Evolutionary conservation across 495 filamentous ascomycete species (phyloP), one percentile per base, ranked within the genome.

Genomic region (Aspergillus cavernicola): DNA sequence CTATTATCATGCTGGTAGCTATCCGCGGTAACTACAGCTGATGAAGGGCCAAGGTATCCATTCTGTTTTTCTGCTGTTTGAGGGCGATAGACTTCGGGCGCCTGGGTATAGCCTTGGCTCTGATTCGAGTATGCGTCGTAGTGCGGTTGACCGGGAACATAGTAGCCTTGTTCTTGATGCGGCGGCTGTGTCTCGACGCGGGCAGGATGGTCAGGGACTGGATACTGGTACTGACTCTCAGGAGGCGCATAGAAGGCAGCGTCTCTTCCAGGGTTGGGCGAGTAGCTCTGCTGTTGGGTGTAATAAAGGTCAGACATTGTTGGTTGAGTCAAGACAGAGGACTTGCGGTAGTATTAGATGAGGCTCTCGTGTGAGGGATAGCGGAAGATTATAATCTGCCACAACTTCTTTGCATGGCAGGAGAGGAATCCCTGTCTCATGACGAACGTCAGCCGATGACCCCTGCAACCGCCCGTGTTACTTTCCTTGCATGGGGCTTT

Each of bases 231-330:
- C 26, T 55, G 45, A 28, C 24, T 47, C 24, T 59, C 60, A 0
- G 55, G 36, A 33, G 55, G 55, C 6, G 54, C 46, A 15, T 58
- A 55, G 52, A 37, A 55, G 12, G 31, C n/a, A 10, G 53, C 45
- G 10, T 18, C 49, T 6, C 33, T 23, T 28, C 43, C 53, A 24
- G 44, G 23, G 9, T 41, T 18, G 13, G 43, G 3, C 19, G 55
- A 23, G 52, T 60, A 52, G 26, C 26, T 22, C 23, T 55, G 37
- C 19, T 50, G 48, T 22, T 43, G 40, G 39, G 28, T 13, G 28
- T 56, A 40, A n/a, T 56, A 50, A 15, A 48, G 57, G 28, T 53
- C 44, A 26, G 57, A 49, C 55, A 58, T 64, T n/a, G 15, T 31
- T 55, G 52, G 46, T 7, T 16, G 11, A 18, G 18, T 3, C 12